Conservation (phyloP, 352 stramenopile species). For the Phytophthora boehmeriae region DNA sequence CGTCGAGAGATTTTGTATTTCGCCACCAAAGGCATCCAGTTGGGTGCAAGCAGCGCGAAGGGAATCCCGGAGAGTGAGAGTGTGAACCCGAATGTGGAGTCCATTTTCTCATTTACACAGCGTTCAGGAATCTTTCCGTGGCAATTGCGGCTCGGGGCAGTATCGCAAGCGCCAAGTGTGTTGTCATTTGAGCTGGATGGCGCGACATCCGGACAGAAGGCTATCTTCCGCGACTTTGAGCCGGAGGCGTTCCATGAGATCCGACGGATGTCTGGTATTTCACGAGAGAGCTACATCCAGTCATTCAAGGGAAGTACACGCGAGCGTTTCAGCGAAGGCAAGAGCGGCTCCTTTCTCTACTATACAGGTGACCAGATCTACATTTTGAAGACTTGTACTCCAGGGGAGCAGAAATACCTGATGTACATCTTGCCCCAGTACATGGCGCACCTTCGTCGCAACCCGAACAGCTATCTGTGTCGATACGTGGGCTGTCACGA, state of each 20-base stretch:
- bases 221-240: constrained; percentile 87
- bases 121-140: constrained; percentile 70
- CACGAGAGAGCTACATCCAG: constrained; percentile 71
- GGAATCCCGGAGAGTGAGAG: constrained; percentile 39
- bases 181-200: constrained; percentile 78
- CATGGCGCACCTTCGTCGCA: constrained; percentile 76
- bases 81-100: constrained; percentile 44
- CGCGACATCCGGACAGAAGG: constrained; percentile 60
- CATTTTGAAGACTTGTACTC: constrained; percentile 90
- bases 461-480: constrained; percentile 88
- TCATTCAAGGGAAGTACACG: constrained; percentile 82
- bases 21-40: constrained; percentile 80
- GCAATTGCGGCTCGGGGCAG: constrained; percentile 53
- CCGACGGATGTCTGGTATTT: constrained; percentile 79
- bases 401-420: constrained; percentile 82
- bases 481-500: constrained; percentile 91
- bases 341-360: constrained; percentile 90
- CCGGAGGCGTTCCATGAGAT: constrained; percentile 84
- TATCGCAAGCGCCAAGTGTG: constrained; percentile 55
- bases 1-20: constrained; percentile 86
- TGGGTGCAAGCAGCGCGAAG: constrained; percentile 44
- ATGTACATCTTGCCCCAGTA: constrained; percentile 90
- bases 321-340: constrained; percentile 90
- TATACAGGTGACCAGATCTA: constrained; percentile 90
- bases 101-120: constrained; percentile 74